Conservation (phyloP, 352 stramenopile species). For the Aphanomyces astaci region DNA sequence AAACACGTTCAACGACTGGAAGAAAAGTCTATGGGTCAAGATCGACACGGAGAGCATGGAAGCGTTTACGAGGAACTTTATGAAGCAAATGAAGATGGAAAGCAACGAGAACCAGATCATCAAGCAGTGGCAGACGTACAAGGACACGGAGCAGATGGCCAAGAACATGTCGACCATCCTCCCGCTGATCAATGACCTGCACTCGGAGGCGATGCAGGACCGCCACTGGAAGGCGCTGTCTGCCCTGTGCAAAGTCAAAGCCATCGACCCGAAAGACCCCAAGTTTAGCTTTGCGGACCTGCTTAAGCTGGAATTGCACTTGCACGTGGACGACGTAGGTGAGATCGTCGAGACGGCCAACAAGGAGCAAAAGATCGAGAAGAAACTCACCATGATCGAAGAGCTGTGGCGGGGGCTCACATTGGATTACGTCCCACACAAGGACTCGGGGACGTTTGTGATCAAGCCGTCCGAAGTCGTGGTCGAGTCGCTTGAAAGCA, state of each 20-base stretch:
- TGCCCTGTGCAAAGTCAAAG: slow-evolving; percentile 77
- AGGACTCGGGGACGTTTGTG: slow-evolving; percentile 77
- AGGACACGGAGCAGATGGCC: slow-evolving; percentile 76
- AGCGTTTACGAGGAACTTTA: slow-evolving; percentile 63
- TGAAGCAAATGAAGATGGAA: slow-evolving; percentile 82
- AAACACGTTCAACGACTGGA: slow-evolving; percentile 80
- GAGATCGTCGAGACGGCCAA: slow-evolving; percentile 84
- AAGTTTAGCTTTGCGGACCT: slow-evolving; percentile 81
- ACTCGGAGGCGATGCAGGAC: slow-evolving; percentile 91
- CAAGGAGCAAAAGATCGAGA: slow-evolving; percentile 87
- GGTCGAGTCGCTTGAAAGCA: slow-evolving; percentile 77
- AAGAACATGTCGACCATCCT: slow-evolving; percentile 83
- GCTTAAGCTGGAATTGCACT: slow-evolving; percentile 73
- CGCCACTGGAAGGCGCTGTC: slow-evolving; percentile 90
- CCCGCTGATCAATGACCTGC: slow-evolving; percentile 91
- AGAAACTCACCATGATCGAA: slow-evolving; percentile 85
- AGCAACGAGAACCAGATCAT: slow-evolving; percentile 75
- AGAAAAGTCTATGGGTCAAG: slow-evolving; percentile 66
- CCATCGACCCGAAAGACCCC: slow-evolving; percentile 71
- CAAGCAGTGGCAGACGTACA: slow-evolving; percentile 84
- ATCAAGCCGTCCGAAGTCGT: slow-evolving; percentile 83
- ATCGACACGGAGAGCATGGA: slow-evolving; percentile 81
- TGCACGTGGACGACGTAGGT: slow-evolving; percentile 76
- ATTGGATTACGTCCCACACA: slow-evolving; percentile 81
- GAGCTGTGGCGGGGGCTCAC: slow-evolving; percentile 75